A percentile compares a stretch with the other conserved stretches of the same genome.
These are phyloP conservation scores for Drechmeria coniospora DNA, from an alignment of 2,329 filamentous ascomycete genomes.

Conservation along the genomic window DNA sequence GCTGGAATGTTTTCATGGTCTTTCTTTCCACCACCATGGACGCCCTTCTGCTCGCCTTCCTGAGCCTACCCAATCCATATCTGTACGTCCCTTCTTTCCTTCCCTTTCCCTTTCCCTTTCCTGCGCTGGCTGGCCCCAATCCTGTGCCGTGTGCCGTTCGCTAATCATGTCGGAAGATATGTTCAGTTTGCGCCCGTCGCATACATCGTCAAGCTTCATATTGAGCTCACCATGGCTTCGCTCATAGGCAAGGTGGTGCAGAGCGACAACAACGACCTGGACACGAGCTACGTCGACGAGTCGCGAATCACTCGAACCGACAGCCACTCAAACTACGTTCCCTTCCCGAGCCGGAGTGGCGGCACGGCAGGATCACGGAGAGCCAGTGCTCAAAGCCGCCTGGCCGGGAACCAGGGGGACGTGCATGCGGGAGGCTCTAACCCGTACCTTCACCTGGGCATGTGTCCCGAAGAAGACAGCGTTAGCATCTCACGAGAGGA, in stretches of 20 bases:
- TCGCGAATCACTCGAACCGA: not conserved
- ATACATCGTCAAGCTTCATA: slow-evolving; percentile 36
- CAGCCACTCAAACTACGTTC: not conserved
- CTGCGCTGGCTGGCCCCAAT: too few relatives aligned
- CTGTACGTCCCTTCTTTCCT: slow-evolving; percentile 2
- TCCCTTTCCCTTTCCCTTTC: slow-evolving; percentile 4
- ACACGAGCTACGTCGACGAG: not conserved
- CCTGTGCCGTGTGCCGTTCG: not conserved
- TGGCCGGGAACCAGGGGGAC: too few relatives aligned
- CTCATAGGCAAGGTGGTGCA: slow-evolving; percentile 26
- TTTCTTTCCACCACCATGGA: slow-evolving; percentile 33
- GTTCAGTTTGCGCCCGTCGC: slow-evolving; percentile 35
- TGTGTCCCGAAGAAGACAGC: too few relatives aligned
- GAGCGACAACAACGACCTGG: not conserved
- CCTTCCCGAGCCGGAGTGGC: not conserved
- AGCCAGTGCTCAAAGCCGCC: too few relatives aligned
- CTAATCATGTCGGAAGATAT: slow-evolving; percentile 8
- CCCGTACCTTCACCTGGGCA: too few relatives aligned
- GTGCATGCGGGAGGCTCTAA: too few relatives aligned
- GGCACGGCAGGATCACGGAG: too few relatives aligned
- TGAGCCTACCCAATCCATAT: slow-evolving; percentile 7
- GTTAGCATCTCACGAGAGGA: too few relatives aligned
- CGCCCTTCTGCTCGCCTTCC: slow-evolving; percentile 10
- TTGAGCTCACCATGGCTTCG: slow-evolving; percentile 36
- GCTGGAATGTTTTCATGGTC: slow-evolving; percentile 32